Percentiles rank a stretch among this genome's conserved stretches.
phyloP scores from a whole-genome alignment of 768 basidiomycete genomes.

The Gymnopilus junonius region DNA sequence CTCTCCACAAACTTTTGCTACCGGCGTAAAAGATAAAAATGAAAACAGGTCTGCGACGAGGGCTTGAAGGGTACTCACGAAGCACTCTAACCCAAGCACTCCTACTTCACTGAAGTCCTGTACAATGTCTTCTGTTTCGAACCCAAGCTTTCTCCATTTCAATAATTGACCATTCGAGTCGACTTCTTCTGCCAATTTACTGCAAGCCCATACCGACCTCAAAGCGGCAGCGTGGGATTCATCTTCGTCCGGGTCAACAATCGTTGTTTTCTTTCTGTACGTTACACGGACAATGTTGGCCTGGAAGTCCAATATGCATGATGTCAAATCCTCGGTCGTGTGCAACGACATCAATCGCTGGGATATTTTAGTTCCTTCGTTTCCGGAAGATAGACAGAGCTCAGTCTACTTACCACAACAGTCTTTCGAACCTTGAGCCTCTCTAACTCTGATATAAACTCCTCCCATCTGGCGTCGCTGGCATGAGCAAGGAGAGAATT shows the following conservation, averaged over 20 bases:
- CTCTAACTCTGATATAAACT: constrained; percentile 77
- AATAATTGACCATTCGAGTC: constrained; percentile 52
- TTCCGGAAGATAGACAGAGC: not conserved
- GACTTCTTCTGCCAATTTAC: constrained; percentile 56
- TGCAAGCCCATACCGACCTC: constrained; percentile 69
- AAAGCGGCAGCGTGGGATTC: constrained; percentile 60
- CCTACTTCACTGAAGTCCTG: constrained; percentile 82
- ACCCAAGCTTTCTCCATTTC: constrained; percentile 83
- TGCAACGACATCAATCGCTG: constrained; percentile 86
- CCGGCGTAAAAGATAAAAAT: not conserved
- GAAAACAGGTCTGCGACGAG: not conserved
- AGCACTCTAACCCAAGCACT: constrained; percentile 79
- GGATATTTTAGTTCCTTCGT: constrained; percentile 1
- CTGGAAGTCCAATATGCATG: constrained; percentile 87
- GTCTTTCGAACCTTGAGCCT: constrained; percentile 79
- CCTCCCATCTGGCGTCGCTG: constrained; percentile 78
- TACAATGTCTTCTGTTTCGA: constrained; percentile 72
- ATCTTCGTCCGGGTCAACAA: constrained; percentile 72
- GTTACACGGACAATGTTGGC: constrained; percentile 80
- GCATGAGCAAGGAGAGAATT: constrained; percentile 84
- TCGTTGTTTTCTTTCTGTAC: constrained; percentile 79
- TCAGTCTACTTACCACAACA: constrained; percentile 67
- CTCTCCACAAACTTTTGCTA: constrained; percentile 71
- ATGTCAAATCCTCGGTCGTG: constrained; percentile 80
- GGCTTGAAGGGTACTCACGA: constrained; percentile 51